A percentile compares a stretch with the other conserved stretches of the same genome.
phyloP scores from a whole-genome alignment of 2,329 filamentous ascomycete species.

The Colletotrichum simmondsii region DNA sequence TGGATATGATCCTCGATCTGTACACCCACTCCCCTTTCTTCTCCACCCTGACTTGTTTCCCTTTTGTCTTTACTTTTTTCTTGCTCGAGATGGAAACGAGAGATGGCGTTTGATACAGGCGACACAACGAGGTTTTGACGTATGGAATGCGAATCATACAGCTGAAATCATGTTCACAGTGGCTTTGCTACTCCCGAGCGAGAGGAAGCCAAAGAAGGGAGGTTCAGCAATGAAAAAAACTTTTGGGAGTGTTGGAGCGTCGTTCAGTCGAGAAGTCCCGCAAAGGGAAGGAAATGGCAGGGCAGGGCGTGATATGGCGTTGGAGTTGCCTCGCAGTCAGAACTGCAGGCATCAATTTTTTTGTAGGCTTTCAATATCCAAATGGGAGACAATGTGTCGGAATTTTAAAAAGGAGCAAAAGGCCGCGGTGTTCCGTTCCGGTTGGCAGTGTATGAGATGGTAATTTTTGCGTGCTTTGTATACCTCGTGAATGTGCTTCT shows the following conservation, averaged over 20 bases:
- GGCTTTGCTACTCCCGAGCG: conserved; percentile 5
- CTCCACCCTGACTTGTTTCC: not conserved
- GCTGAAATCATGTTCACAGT: conserved; percentile 12
- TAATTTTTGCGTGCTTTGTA: not conserved
- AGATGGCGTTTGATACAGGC: conserved; percentile 32
- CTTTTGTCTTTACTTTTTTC: not conserved
- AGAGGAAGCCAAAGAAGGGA: conserved; percentile 3
- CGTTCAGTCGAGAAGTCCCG: conserved; percentile 17
- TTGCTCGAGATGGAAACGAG: conserved; percentile 30
- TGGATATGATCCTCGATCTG: not conserved
- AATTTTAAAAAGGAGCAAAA: not conserved
- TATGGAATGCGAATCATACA: conserved; percentile 23
- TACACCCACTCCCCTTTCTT: conserved; percentile 6
- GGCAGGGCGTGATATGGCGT: conserved; percentile 28
- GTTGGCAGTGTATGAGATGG: too few species aligned
- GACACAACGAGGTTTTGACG: conserved; percentile 28
- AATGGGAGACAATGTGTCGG: conserved; percentile 20
- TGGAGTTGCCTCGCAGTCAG: conserved; percentile 24
- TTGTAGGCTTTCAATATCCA: conserved; percentile 33
- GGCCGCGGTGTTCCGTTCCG: too few species aligned
- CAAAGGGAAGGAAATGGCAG: conserved; percentile 1
- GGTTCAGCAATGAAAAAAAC: conserved; percentile 30
- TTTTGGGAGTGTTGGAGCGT: conserved; percentile 31
- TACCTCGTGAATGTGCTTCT: too few species aligned
- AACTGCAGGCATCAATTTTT: conserved; percentile 28